Percentiles rank a stretch among this genome's conserved stretches.
phyloP scores from a whole-genome alignment of 306 rosid species.

The Dryas alaskensis region DNA sequence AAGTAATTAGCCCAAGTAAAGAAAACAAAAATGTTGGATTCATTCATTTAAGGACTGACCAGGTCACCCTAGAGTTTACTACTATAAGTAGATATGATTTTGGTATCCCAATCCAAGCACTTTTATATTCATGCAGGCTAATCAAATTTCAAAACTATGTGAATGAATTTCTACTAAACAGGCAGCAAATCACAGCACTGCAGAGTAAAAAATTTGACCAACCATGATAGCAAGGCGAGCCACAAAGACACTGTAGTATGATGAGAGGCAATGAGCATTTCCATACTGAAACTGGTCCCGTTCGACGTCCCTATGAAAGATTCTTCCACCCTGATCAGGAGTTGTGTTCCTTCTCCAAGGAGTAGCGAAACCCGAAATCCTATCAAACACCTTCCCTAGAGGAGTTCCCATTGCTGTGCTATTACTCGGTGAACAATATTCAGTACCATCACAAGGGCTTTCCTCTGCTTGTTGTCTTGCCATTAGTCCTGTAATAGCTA shows the following conservation, averaged over 20 bases:
- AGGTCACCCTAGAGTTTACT: too few relatives aligned
- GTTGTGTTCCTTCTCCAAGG: slow-evolving; percentile 42
- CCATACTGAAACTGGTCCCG: slow-evolving; percentile 79
- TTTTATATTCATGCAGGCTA: too few relatives aligned
- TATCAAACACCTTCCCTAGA: slow-evolving; percentile 43
- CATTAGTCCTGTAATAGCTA: slow-evolving; percentile 19
- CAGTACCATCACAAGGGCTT: slow-evolving; percentile 35
- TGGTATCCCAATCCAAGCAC: too few relatives aligned
- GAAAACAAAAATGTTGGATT: background rate
- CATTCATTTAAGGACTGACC: background rate
- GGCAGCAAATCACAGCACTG: too few relatives aligned
- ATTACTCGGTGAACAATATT: slow-evolving; percentile 32
- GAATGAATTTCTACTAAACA: slow-evolving; percentile 17
- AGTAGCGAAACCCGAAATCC: slow-evolving; percentile 42
- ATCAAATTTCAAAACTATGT: background rate
- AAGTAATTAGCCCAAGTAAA: too few relatives aligned
- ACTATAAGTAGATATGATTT: too few relatives aligned
- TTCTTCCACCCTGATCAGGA: slow-evolving; percentile 47
- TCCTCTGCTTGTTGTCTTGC: slow-evolving; percentile 36
- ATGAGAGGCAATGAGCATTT: slow-evolving; percentile 68
- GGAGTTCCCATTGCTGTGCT: slow-evolving; percentile 47
- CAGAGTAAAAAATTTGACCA: too few relatives aligned
- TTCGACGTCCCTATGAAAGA: slow-evolving; percentile 83
- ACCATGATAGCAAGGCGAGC: slow-evolving; percentile 98
- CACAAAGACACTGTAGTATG: slow-evolving; percentile 93